Base-by-base conservation (phyloP, 768 basidiomycete genomes). In the Lentinula raphanica region DNA sequence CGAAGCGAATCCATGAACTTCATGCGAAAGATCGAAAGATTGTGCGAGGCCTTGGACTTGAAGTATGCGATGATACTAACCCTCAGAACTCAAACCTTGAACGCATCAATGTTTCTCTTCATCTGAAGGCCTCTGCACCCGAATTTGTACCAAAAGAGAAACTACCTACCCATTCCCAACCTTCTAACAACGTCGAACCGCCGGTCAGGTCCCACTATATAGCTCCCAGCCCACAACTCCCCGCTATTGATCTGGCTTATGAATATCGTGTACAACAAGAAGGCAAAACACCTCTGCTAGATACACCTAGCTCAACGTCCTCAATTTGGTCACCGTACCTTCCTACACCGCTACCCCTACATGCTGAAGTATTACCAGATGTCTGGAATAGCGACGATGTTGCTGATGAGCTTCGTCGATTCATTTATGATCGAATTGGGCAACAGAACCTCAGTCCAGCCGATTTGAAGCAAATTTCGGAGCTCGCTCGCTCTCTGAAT, bases 271-370 rank as follows among this genome's bases (percentile, higher is more conserved):
- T 65, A 59, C 62, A 73, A 62, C 66, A 73, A 66, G 60, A 74
- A 72, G 42, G 58, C 21, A 69, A 74, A 53, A 69, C 66, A 58
- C 63, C 64, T 44, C 69, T 86, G 49, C 79, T 80, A 25, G 85
- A 81, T 3, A 82, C 87, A 17, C 84, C 86, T 15, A 77, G 71
- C 63, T 84, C 86, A 23, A 77, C 81, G 8, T 84, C 84, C 39
- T 80, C 86, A 38, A 73, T 74, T 46, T 89, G 88, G 87, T 81
- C 85, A 58, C 82, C 86, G 12, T 73, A 70, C 29, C 35, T 58
- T 57, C 40, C 53, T 40, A 59, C 51, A 40, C 61, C 61, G 54
- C 59, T 38, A 29, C 28, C 27, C 28, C 51, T 40, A 57, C 49
- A 28, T 60, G 44, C 50, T 8, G 38, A 53, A 60, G 54, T 39